Evolutionary conservation across 1,284 basidiomycete genomes (phyloP).

Genomic region (Tilletia setariae): DNA sequence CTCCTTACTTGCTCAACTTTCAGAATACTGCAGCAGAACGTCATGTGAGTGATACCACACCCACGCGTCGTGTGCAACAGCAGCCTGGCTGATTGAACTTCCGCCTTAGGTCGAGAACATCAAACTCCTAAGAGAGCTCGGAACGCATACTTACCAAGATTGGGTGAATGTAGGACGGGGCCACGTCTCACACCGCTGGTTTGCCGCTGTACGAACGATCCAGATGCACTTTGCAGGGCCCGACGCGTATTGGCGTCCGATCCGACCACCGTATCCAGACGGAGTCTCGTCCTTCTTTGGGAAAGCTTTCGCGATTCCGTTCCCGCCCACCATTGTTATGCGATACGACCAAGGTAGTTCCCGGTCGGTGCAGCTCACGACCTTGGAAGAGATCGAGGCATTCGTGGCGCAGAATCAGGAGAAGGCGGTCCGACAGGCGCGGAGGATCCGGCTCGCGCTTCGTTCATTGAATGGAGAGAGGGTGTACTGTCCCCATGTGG

Average conservation of each 20-base stretch:
- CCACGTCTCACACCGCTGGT: conserved; percentile 23
- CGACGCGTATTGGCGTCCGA: conserved; percentile 39
- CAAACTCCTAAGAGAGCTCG: conserved; percentile 61
- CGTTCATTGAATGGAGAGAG: conserved; percentile 67
- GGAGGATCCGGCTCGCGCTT: conserved; percentile 67
- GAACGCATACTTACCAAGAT: conserved; percentile 26
- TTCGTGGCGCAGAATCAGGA: conserved; percentile 69
- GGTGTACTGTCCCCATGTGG: conserved; percentile 66
- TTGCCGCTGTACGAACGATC: conserved; percentile 34
- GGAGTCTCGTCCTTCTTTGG: conserved; percentile 44
- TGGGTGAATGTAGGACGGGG: conserved; percentile 30
- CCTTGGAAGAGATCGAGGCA: conserved; percentile 61
- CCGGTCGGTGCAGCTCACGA: conserved; percentile 59
- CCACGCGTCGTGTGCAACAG: not conserved
- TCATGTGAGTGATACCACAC: conserved; percentile 56
- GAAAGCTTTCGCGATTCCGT: conserved; percentile 73
- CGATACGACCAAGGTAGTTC: conserved; percentile 65
- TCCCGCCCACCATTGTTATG: conserved; percentile 68
- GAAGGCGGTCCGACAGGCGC: conserved; percentile 59
- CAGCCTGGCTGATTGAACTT: not conserved
- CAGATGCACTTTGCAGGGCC: conserved; percentile 41
- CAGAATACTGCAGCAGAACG: conserved; percentile 68
- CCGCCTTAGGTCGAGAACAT: conserved; percentile 64
- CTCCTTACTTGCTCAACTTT: conserved; percentile 71
- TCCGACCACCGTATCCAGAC: conserved; percentile 31